These are phyloP conservation scores for Nemania abortiva DNA, from an alignment of 2,329 filamentous ascomycete species.

Conservation along the genomic window DNA sequence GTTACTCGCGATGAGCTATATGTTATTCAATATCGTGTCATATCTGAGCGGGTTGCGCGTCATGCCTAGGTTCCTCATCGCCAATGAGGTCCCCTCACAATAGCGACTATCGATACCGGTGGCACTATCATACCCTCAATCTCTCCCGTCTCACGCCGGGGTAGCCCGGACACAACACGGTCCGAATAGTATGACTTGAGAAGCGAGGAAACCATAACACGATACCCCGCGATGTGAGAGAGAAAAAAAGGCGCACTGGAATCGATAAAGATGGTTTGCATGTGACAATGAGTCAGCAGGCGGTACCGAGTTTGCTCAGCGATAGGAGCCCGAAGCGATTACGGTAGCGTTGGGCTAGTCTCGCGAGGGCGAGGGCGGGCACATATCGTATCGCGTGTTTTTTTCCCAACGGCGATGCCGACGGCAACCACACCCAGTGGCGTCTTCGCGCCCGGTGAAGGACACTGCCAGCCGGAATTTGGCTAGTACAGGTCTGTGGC, in stretches of 20 bases:
- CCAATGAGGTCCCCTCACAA: conserved; percentile 52
- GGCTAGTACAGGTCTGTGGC: background rate
- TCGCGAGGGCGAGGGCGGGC: background rate
- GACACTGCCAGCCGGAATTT: background rate
- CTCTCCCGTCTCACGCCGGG: background rate
- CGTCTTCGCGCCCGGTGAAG: background rate
- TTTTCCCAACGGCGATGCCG: background rate
- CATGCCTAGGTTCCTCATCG: conserved; percentile 52
- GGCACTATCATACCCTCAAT: conserved; percentile 38
- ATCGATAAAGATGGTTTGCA: conserved; percentile 2
- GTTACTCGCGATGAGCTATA: conserved; percentile 67
- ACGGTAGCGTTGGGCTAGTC: background rate
- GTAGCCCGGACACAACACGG: conserved; percentile 59
- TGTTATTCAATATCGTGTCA: conserved; percentile 62
- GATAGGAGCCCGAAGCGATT: background rate
- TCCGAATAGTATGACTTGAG: conserved; percentile 2
- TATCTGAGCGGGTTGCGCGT: conserved; percentile 63
- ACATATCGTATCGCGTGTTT: background rate
- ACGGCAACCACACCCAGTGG: background rate
- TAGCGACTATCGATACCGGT: conserved; percentile 51
- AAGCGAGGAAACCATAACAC: background rate
- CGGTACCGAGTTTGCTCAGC: no score
- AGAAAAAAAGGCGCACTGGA: background rate
- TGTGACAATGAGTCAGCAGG: background rate
- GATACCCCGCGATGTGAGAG: conserved; percentile 1